Evolutionary conservation across 78 protist genomes (phyloP).

Genomic region (Diacronema lutheri): DNA sequence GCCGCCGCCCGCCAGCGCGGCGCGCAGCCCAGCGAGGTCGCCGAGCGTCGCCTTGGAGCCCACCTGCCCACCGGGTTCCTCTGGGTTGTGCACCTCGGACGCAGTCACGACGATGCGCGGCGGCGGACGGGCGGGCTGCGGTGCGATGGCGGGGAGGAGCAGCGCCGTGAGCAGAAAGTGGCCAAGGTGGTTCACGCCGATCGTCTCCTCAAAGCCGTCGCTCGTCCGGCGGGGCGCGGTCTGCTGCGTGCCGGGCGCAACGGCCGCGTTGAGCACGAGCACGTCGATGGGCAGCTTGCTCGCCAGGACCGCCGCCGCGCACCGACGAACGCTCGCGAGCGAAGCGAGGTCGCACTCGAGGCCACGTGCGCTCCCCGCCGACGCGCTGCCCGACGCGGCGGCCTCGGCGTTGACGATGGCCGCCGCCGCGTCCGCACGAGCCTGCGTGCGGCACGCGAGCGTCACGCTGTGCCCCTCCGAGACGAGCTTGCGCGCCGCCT

Average conservation of each 20-base stretch:
- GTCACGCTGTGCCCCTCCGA: no score
- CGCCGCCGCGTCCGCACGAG: no score
- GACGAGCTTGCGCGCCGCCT: no score
- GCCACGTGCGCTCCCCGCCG: neutral
- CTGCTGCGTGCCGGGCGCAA: neutral
- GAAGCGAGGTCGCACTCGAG: neutral
- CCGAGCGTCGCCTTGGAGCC: neutral
- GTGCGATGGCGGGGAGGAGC: neutral
- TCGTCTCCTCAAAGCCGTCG: conserved; percentile 26
- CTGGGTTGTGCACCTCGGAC: conserved; percentile 11
- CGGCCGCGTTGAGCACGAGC: conserved; percentile 14
- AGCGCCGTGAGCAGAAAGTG: conserved; percentile 13
- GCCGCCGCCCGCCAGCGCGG: neutral
- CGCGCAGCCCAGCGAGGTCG: neutral
- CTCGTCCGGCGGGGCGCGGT: neutral
- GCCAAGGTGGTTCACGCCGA: conserved; percentile 36
- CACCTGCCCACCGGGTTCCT: neutral
- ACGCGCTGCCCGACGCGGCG: no score
- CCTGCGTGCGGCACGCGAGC: no score
- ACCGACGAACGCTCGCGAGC: neutral
- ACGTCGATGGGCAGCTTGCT: neutral
- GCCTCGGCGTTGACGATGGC: no score
- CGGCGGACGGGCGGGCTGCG: neutral
- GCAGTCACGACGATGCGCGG: conserved; percentile 11
- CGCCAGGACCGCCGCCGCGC: no score